Evolutionary conservation across 208 protist species (phyloP).

Genomic region (Crithidia expoeki): DNA sequence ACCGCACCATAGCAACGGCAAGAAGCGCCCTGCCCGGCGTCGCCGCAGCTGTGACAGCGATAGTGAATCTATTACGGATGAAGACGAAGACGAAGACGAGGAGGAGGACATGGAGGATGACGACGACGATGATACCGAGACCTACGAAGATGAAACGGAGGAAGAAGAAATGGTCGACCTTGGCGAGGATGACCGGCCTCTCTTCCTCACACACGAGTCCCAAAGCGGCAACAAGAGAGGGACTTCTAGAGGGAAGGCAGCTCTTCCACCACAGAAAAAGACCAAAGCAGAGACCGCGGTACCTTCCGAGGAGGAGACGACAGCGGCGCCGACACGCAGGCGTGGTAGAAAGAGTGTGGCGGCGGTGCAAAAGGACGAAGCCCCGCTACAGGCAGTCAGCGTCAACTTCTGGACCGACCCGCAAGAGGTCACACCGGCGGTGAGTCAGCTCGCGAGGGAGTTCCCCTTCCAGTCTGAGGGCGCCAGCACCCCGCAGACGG

Average conservation of each 20-base stretch:
- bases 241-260: background rate
- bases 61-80: slow-evolving; percentile 17
- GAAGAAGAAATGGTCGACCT: background rate
- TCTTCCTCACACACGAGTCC: background rate
- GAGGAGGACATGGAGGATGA: slow-evolving; percentile 18
- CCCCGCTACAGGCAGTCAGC: slow-evolving; percentile 50
- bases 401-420: slow-evolving; percentile 80
- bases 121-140: slow-evolving; percentile 14
- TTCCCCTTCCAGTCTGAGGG: slow-evolving; percentile 51
- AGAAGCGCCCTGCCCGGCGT: no score
- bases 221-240: background rate
- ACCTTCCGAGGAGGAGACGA: background rate
- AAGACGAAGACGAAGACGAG: slow-evolving; percentile 34
- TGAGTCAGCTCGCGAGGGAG: slow-evolving; percentile 41
- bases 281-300: background rate
- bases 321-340: background rate
- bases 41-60: slow-evolving; percentile 11
- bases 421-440: slow-evolving; percentile 25
- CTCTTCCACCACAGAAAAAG: slow-evolving; percentile 10
- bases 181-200: slow-evolving; percentile 20
- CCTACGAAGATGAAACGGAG: slow-evolving; percentile 2
- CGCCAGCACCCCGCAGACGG: slow-evolving; percentile 48
- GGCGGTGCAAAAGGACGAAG: slow-evolving; percentile 6
- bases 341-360: slow-evolving; percentile 1
- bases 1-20: slow-evolving; percentile 5